A percentile compares a stretch with the other conserved stretches of the same genome.
Conservation (phyloP, 306 rosid genomes). For the Prosopis cineraria region DNA sequence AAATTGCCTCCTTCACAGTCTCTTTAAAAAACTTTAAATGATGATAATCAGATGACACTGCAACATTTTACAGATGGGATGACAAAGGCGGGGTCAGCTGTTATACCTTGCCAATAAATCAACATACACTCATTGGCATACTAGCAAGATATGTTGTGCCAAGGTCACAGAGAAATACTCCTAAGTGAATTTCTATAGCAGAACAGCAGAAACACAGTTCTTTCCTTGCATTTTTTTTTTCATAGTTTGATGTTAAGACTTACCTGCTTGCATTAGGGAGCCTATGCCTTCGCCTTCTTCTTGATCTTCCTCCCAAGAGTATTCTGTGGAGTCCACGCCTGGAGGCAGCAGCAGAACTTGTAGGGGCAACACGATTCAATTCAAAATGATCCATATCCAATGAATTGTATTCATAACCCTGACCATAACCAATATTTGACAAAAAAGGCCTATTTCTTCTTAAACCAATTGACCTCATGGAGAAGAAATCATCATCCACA, state of each 20-base stretch:
- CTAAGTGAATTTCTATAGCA: background rate
- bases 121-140: constrained; percentile 32
- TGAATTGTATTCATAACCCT: constrained; percentile 41
- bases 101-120: constrained; percentile 40
- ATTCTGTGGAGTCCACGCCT: constrained; percentile 55
- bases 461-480: constrained; percentile 52
- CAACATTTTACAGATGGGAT: constrained; percentile 28
- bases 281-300: constrained; percentile 61
- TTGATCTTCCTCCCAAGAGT: constrained; percentile 47
- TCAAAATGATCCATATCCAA: constrained; percentile 49
- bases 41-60: constrained; percentile 18
- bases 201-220: constrained; percentile 28
- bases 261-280: constrained; percentile 40
- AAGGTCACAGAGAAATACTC: constrained; percentile 8
- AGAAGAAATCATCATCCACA: constrained; percentile 56
- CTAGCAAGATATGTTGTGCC: constrained; percentile 34
- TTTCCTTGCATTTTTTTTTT: constrained; percentile 32
- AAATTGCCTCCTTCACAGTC: constrained; percentile 42
- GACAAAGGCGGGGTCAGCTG: constrained; percentile 22
- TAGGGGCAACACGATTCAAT: constrained; percentile 45
- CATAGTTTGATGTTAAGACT: background rate
- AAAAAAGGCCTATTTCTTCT: constrained; percentile 51
- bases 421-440: constrained; percentile 50
- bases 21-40: constrained; percentile 32
- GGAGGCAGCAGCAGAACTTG: constrained; percentile 52